These are phyloP conservation scores for Polyplosphaeria fusca DNA, from an alignment of 495 filamentous ascomycete species.

Conservation along the genomic window DNA sequence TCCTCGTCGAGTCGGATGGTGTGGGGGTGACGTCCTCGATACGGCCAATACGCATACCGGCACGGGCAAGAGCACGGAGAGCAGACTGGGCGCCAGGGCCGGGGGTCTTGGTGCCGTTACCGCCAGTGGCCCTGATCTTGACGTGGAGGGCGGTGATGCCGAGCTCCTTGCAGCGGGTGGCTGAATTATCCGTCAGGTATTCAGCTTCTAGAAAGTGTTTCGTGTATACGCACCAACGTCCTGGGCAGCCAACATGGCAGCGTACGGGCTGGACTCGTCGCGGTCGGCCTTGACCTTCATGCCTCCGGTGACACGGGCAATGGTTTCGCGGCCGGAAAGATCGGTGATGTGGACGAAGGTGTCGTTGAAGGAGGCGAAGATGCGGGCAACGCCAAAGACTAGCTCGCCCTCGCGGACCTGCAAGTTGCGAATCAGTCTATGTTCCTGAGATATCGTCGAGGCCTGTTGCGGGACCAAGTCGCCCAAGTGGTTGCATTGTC, in stretches of 20 bases:
- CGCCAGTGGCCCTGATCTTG: conserved; percentile 99
- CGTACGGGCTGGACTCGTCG: conserved; percentile 99
- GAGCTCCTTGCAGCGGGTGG: conserved; percentile 96
- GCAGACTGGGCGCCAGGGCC: conserved; percentile 98
- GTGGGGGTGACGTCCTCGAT: conserved; percentile 99
- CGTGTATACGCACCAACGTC: conserved; percentile 66
- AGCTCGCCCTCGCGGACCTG: conserved; percentile 91
- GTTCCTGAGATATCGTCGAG: no score
- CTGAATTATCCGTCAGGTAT: conserved; percentile 88
- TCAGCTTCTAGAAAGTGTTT: not conserved
- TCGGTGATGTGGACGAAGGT: conserved; percentile 99
- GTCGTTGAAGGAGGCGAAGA: conserved; percentile 99
- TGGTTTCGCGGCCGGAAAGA: conserved; percentile 98
- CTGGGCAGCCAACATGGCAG: conserved; percentile 99
- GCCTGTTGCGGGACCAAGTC: no score
- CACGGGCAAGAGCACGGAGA: conserved; percentile 95
- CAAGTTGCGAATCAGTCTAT: not conserved
- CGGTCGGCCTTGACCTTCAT: conserved; percentile 99
- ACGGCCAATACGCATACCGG: conserved; percentile 98
- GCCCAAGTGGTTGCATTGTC: no score
- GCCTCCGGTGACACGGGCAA: conserved; percentile 97
- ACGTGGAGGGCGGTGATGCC: conserved; percentile 99
- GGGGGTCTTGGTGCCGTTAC: conserved; percentile 99
- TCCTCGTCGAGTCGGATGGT: conserved; percentile 95
- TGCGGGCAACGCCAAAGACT: conserved; percentile 97